Base-by-base conservation (phyloP, 1,284 basidiomycete genomes). In the Rhodotorula sp. region DNA sequence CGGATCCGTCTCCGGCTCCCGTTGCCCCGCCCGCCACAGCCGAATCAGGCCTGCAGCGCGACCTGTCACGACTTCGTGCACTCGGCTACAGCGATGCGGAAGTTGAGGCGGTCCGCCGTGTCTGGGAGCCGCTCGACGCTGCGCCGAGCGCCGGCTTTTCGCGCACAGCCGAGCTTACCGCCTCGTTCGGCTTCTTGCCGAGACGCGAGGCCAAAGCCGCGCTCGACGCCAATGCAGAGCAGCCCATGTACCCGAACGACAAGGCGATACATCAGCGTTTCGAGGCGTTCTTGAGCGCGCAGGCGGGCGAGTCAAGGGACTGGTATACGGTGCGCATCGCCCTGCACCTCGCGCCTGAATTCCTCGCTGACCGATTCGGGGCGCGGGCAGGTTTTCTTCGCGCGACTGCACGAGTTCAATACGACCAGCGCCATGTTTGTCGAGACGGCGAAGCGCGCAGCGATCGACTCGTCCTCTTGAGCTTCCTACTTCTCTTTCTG, bases 301-400 rank as follows among this genome's bases (percentile, higher is more conserved):
- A 67, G 48, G 59, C 66, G 3, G 66, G 66, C 10, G 27, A 49
- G 16, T 49, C 53, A 13, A 45, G 46, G n/a, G 66, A 67, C 3
- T 56, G 54, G 59, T 67, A 67, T 54, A 48, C 60, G 2, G 61
- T 63, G n/a, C 61, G 61, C 23, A 19, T 44, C n/a, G 7, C 16
- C 12, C n/a, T 4, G 1, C 13, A 7, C 52, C 42, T 49, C 7
- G 34, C 23, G 14, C 21, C 3, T 13, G 3, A 21, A 23, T 27
- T 34, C 34, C 34, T 34, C 34, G 46, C 23, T 27, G 25, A 25
- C 34, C 0, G 3, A 2, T 25, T 17, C 14, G 19, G 10, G 7
- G 0, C 46, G 25, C 25, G 9, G 2, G 52, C 61, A 63, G 61
- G 25, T 55, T 42, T 63, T 54, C 61, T 16, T 55, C 45, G 52